phyloP scores from a whole-genome alignment of 73 alveolate genomes.

The Tetrahymena borealis region DNA sequence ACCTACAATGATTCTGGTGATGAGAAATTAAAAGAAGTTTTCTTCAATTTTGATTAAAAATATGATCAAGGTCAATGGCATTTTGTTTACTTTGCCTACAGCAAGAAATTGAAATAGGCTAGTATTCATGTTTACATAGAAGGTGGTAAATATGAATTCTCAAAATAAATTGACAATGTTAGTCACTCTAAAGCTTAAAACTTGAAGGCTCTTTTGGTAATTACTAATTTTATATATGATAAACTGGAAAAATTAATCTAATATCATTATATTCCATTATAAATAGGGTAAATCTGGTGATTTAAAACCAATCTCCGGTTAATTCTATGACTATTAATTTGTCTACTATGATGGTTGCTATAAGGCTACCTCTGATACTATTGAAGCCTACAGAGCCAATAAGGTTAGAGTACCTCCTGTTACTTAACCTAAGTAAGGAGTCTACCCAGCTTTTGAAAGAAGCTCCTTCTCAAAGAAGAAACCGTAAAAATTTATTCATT shows the following conservation, averaged over 20 bases:
- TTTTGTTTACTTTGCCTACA: not conserved
- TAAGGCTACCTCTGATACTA: not conserved
- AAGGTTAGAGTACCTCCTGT: not conserved
- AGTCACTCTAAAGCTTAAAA: not conserved
- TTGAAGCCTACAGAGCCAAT: not conserved
- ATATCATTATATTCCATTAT: not conserved
- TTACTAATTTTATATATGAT: not conserved
- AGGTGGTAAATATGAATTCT: not conserved
- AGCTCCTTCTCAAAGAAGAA: not conserved
- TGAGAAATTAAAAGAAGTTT: not conserved
- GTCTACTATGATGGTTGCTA: not conserved
- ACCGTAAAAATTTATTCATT: no score
- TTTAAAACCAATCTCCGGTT: not conserved
- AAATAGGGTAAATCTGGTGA: not conserved
- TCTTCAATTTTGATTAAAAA: not conserved
- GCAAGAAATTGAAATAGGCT: not conserved
- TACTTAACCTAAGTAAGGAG: not conserved
- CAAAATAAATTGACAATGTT: not conserved
- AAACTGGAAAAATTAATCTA: not conserved
- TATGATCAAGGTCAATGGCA: not conserved
- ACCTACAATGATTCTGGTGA: not conserved
- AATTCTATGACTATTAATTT: not conserved
- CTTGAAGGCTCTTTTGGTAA: not conserved
- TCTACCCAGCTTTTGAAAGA: not conserved
- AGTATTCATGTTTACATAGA: not conserved